A percentile compares a stretch with the other conserved stretches of the same genome.
Conservation (phyloP, 805 yeast species). For the Ogataea neopini region DNA sequence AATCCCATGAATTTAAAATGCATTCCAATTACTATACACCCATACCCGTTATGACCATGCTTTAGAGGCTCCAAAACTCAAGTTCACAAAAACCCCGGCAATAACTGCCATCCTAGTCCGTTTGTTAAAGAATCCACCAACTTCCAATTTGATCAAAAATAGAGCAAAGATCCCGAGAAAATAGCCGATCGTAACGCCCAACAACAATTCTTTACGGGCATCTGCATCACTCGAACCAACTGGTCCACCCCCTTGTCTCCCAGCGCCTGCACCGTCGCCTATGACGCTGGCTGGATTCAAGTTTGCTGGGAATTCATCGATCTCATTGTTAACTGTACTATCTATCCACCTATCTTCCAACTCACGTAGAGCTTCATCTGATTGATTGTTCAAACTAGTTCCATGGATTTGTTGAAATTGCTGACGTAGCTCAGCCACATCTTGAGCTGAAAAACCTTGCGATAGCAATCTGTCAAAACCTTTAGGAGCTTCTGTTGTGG, state of each 20-base stretch:
- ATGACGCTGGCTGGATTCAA: conserved; percentile 13
- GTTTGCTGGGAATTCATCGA: conserved; percentile 45
- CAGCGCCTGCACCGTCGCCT: conserved; percentile 13
- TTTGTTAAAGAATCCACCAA: conserved; percentile 55
- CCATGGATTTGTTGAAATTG: conserved; percentile 78
- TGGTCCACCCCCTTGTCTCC: conserved; percentile 24
- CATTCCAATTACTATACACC: neutral
- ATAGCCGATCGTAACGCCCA: conserved; percentile 74
- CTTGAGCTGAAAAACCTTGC: conserved; percentile 82
- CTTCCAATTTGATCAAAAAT: conserved; percentile 58
- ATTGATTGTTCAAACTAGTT: conserved; percentile 30
- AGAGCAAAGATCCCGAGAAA: conserved; percentile 73
- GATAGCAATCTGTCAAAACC: conserved; percentile 84
- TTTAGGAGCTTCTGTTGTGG: conserved; percentile 66
- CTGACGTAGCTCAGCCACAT: conserved; percentile 65
- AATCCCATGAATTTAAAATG: neutral
- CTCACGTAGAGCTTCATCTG: conserved; percentile 56
- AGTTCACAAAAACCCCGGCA: conserved; percentile 69
- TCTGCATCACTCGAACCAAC: conserved; percentile 34
- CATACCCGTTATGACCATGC: conserved; percentile 35
- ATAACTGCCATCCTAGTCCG: conserved; percentile 67
- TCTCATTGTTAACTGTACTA: conserved; percentile 60
- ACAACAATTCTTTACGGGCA: conserved; percentile 61
- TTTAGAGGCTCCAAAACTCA: conserved; percentile 62
- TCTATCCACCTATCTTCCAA: conserved; percentile 90